These are phyloP conservation scores for Trametes polyzona DNA, from an alignment of 1,284 basidiomycete genomes.

Conservation along the genomic window DNA sequence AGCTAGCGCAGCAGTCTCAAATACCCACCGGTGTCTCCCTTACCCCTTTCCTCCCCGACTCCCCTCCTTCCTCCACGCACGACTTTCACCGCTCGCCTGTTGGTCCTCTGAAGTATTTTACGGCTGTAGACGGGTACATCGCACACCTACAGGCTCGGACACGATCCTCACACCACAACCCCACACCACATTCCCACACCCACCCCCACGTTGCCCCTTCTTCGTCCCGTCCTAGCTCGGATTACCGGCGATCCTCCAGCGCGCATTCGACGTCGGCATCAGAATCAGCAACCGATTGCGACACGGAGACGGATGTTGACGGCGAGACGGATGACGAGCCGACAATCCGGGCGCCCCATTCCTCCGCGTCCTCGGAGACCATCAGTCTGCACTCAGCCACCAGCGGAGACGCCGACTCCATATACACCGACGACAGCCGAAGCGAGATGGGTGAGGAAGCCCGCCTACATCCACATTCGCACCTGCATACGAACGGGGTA, in stretches of 20 bases:
- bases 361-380: slow-evolving; percentile 41
- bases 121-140: slow-evolving; percentile 55
- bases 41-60: slow-evolving; percentile 32
- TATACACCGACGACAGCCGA: slow-evolving; percentile 31
- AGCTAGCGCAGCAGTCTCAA: slow-evolving; percentile 72
- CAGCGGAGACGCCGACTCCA: slow-evolving; percentile 35
- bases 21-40: slow-evolving; percentile 37
- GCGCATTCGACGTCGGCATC: slow-evolving; percentile 29
- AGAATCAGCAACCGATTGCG: slow-evolving; percentile 41
- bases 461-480: background rate
- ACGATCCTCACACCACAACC: slow-evolving; percentile 12
- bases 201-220: slow-evolving; percentile 22
- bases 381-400: slow-evolving; percentile 40
- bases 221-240: slow-evolving; percentile 24
- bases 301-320: slow-evolving; percentile 52
- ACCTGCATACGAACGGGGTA: slow-evolving; percentile 16
- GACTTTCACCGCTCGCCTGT: slow-evolving; percentile 31
- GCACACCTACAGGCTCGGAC: slow-evolving; percentile 35
- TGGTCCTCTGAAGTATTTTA: slow-evolving; percentile 55
- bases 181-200: slow-evolving; percentile 4
- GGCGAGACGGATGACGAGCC: slow-evolving; percentile 77
- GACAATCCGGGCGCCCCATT: slow-evolving; percentile 62
- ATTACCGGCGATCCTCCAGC: slow-evolving; percentile 30
- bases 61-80: slow-evolving; percentile 32
- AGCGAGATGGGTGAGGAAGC: slow-evolving; percentile 24